phyloP scores from a whole-genome alignment of 225 moss, liverwort and hornwort genomes.

The Ulota crispa region DNA sequence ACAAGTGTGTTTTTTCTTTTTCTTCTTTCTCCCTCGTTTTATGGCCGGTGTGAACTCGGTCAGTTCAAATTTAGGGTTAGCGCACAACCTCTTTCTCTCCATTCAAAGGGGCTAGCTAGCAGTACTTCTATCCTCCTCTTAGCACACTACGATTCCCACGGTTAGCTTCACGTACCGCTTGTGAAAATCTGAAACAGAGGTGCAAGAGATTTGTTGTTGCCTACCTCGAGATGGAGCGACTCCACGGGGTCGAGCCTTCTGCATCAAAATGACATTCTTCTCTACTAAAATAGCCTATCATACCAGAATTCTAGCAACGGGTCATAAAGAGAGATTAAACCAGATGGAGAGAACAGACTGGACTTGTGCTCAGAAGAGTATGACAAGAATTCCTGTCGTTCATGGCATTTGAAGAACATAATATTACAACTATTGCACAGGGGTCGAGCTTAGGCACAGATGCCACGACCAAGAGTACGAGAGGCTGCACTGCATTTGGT shows the following conservation, averaged over 20 bases:
- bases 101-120: not conserved
- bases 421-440: slow-evolving; percentile 49
- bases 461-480: slow-evolving; percentile 35
- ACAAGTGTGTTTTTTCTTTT: not conserved
- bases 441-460: slow-evolving; percentile 26
- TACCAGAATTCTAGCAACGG: not conserved
- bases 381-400: slow-evolving; percentile 51
- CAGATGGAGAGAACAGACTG: not conserved
- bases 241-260: slow-evolving; percentile 6
- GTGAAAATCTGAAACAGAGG: not conserved
- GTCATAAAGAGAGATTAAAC: not conserved
- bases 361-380: slow-evolving; percentile 7
- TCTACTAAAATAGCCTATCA: not conserved
- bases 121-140: not conserved
- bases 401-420: slow-evolving; percentile 36
- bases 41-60: slow-evolving; percentile 12
- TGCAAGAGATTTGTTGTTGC: not conserved
- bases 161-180: not conserved
- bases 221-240: slow-evolving; percentile 12
- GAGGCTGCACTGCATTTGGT: slow-evolving; percentile 17
- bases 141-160: slow-evolving; percentile 2
- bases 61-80: not conserved
- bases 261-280: not conserved
- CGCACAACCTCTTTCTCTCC: slow-evolving; percentile 12
- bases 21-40: not conserved